Evolutionary conservation across 106 monocot genomes (phyloP).

Genomic region (Gastrodia elata): DNA sequence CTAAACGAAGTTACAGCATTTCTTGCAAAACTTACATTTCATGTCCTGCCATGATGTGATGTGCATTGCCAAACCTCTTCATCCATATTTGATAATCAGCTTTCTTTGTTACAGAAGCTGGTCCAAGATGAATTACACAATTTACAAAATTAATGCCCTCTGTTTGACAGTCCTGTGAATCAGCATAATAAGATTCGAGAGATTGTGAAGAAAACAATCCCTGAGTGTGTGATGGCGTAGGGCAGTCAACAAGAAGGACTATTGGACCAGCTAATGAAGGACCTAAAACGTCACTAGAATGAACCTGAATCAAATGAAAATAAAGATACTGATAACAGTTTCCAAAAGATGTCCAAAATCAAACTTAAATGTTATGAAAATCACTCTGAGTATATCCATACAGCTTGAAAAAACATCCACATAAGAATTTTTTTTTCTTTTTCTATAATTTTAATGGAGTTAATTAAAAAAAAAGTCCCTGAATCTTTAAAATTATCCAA

Average conservation of each 20-base stretch:
- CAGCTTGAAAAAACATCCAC: neutral
- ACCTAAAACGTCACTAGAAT: slow-evolving; percentile 89
- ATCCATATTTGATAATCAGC: slow-evolving; percentile 83
- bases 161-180: slow-evolving; percentile 20
- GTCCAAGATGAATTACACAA: slow-evolving; percentile 92
- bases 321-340: neutral
- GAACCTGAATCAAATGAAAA: slow-evolving; percentile 43
- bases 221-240: slow-evolving; percentile 51
- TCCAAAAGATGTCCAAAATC: neutral
- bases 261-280: slow-evolving; percentile 82
- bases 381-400: neutral
- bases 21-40: slow-evolving; percentile 70
- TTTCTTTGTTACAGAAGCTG: slow-evolving; percentile 66
- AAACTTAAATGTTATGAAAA: neutral
- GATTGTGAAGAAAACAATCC: slow-evolving; percentile 52
- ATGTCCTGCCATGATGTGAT: slow-evolving; percentile 99
- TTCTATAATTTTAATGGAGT: no score
- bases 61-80: slow-evolving; percentile 62
- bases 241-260: slow-evolving; percentile 89
- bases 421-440: neutral
- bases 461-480: no score
- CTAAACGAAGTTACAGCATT: neutral
- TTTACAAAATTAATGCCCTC: slow-evolving; percentile 50
- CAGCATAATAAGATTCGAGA: slow-evolving; percentile 51
- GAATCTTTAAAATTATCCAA: no score